Base-by-base conservation (phyloP, 768 basidiomycete genomes). In the Lentinus brumalis region DNA sequence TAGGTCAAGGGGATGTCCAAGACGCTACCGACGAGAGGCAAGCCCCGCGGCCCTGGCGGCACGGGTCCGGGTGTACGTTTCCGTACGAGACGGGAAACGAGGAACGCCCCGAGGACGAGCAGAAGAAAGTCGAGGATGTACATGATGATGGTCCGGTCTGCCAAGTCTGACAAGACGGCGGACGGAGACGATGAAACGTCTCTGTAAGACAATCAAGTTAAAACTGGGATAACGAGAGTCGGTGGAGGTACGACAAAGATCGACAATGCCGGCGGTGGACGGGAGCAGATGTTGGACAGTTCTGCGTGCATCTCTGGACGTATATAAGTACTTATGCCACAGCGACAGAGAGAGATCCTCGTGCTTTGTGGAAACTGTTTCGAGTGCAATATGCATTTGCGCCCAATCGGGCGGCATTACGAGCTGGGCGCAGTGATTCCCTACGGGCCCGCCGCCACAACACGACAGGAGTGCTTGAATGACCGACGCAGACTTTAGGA, bases 1-100 rank as follows among this genome's bases (percentile, higher is more conserved):
- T 72, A 55, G 14, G 53, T 39, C 3, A 59, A 59, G 16, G 71
- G 74, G 53, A 74, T 65, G 46, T 71, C 68, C 26, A 62, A 30
- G n/a, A 68, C 18, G 45, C 73, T 72, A 1, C 71, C 72, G 16
- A 74, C 55, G 31, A 74, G 16, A 5, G 71, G 72, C 29, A 53
- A 62, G 5, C 66, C 67, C 38, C 38, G 57, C 0, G 73, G 73
- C 6, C 73, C 73, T 4, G 73, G 73, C 5, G 71, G 70, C 18
- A 77, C 47, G 15, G 71, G 70, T 49, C 58, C 50, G 9, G 11
- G 29, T 4, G 32, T 31, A 12, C 53, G 56, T 39, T 44, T 61
- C 6, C 49, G 41, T 39, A 49, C 18, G 15, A 47, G 3, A n/a
- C 45, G 53, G 29, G 40, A 38, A 3, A 55, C 53, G 31, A 54